Evolutionary conservation across 2,329 filamentous ascomycete species (phyloP), one percentile per base, ranked within the genome.

Genomic region (Malbranchea zuffiana): DNA sequence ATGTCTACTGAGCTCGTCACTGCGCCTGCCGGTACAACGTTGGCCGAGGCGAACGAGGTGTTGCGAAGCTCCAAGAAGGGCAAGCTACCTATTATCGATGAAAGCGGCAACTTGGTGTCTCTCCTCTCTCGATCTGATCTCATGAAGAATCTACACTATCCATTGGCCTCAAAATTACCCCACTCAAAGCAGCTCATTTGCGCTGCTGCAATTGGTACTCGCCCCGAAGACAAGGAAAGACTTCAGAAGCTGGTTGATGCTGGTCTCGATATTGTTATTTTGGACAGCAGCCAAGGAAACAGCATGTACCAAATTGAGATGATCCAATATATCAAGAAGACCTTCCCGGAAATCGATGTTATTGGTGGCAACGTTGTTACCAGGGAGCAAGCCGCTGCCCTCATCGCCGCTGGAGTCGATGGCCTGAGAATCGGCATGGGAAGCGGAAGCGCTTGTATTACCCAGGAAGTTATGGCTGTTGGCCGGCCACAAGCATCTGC

Each of bases 281-380:
- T 98, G 36, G 90, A 98, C 71, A 90, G 82, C 66, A 92, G 83
- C 56, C 90, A 98, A 68, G 90, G 90, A 49, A 96, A 96, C 75
- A 90, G 82, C 66, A 86, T 96, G 71, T 98, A 88, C 74, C 88
- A 96, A 69, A 80, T 96, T 47, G 85, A 94, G 44, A 98, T 98
- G 90, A 77, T 98, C 69, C 86, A 87, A 66, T 96, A 80, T 72
- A 74, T 90, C 68, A 98, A 98, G 74, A 61, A 79, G 50, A 83
- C 79, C 51, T 88, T 79, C 69, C 85, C 88, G 20, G 67, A 71
- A 33, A 72, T 98, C 45, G 87, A 98, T 51, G 90, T 98, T 58
- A 94, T 98, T 57, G 92, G 82, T 57, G 90, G 90, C 67, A 98
- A 98, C 66, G 90, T 98, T 50, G 90, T 98, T 53, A 98, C 90